Conservation (phyloP, 768 basidiomycete species). For the Harrya chromipes region DNA sequence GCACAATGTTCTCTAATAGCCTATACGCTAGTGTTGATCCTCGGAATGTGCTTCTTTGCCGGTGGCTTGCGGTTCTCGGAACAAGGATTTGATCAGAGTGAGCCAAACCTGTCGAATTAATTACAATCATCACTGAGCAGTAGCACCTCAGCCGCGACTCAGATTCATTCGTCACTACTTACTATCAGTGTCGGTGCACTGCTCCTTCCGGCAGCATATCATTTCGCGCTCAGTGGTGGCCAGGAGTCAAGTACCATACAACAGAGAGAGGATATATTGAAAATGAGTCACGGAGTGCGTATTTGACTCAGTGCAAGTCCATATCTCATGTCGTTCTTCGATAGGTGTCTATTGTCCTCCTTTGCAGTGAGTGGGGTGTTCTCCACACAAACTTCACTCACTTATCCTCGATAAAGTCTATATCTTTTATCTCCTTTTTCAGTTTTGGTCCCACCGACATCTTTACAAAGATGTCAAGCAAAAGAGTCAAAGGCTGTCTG, state of each 20-base stretch:
- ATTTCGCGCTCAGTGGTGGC: conserved; percentile 44
- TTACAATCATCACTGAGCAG: conserved; percentile 2
- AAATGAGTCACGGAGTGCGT: conserved; percentile 52
- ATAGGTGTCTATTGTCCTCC: conserved; percentile 50
- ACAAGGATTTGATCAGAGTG: conserved; percentile 74
- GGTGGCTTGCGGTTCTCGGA: conserved; percentile 76
- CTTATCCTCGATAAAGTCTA: conserved; percentile 40
- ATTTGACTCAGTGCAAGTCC: background rate
- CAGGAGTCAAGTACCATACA: conserved; percentile 18
- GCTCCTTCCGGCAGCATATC: conserved; percentile 77
- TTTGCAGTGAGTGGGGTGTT: conserved; percentile 42
- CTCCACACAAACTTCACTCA: background rate
- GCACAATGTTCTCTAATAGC: conserved; percentile 3
- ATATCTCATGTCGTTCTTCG: conserved; percentile 2
- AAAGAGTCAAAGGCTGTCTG: conserved; percentile 39
- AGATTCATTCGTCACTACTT: conserved; percentile 72
- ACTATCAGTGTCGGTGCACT: conserved; percentile 79
- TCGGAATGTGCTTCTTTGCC: conserved; percentile 91
- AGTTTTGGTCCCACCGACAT: conserved; percentile 54
- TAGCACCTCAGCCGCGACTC: conserved; percentile 49
- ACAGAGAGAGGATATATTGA: conserved; percentile 42
- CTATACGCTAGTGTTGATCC: conserved; percentile 56
- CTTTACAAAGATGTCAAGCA: conserved; percentile 49
- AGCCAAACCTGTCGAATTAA: conserved; percentile 25
- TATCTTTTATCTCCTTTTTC: conserved; percentile 48